These are phyloP conservation scores for Rhizophora apiculata DNA, from an alignment of 345 rosid genomes.

Conservation along the genomic window DNA sequence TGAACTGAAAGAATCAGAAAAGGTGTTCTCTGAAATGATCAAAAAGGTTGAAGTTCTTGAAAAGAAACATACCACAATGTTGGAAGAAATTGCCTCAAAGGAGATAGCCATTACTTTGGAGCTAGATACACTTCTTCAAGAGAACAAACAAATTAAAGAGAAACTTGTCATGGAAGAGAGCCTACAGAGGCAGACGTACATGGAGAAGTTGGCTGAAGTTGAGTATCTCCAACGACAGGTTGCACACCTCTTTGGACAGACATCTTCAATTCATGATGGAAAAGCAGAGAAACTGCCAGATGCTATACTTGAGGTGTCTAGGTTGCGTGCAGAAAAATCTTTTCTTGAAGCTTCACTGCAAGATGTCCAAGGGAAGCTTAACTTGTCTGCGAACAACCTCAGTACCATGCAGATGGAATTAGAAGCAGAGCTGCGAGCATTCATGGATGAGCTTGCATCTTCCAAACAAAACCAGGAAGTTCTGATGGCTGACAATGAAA, in stretches of 20 bases:
- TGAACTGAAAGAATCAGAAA: constrained; percentile 47
- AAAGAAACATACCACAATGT: constrained; percentile 39
- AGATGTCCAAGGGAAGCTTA: constrained; percentile 38
- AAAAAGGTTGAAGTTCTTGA: constrained; percentile 45
- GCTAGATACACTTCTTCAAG: constrained; percentile 47
- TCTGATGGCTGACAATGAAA: constrained; percentile 56
- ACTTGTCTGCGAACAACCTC: constrained; percentile 32
- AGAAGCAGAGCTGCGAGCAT: constrained; percentile 29
- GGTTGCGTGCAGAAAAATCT: constrained; percentile 37
- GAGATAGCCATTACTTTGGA: constrained; percentile 54
- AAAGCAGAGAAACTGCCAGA: constrained; percentile 30
- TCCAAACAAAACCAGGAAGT: constrained; percentile 51
- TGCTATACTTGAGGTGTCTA: constrained; percentile 45
- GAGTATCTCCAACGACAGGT: constrained; percentile 44
- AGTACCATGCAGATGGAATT: constrained; percentile 31
- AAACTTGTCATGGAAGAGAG: constrained; percentile 36
- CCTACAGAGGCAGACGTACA: constrained; percentile 36
- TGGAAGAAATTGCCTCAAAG: constrained; percentile 58
- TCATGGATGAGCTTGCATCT: constrained; percentile 39
- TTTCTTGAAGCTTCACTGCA: constrained; percentile 36
- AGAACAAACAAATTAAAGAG: constrained; percentile 40
- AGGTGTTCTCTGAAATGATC: constrained; percentile 31
- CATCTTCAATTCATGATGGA: constrained; percentile 38
- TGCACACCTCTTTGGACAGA: constrained; percentile 34
- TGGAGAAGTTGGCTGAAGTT: constrained; percentile 42